A percentile compares a stretch with the other conserved stretches of the same genome.
These are phyloP conservation scores for Bruguiera parviflora DNA, from an alignment of 345 rosid species.

Conservation along the genomic window DNA sequence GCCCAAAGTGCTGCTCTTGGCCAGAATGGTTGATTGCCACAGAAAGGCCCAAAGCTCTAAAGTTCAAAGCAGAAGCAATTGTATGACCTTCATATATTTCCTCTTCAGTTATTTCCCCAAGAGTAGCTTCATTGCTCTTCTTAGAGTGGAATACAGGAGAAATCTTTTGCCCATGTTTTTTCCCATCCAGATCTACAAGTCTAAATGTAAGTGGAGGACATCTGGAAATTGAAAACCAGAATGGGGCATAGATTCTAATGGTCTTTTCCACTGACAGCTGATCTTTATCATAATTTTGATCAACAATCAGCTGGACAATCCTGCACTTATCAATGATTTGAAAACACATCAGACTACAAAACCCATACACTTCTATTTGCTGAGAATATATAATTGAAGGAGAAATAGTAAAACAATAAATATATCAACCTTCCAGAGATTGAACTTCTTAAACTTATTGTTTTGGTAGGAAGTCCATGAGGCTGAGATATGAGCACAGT, in stretches of 20 bases:
- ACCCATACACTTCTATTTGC: slow-evolving; percentile 2
- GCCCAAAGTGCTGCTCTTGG: slow-evolving; percentile 57
- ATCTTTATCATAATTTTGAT: slow-evolving; percentile 72
- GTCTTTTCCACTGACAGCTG: slow-evolving; percentile 49
- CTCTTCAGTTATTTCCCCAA: slow-evolving; percentile 68
- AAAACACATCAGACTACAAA: slow-evolving; percentile 25
- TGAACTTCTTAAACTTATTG: slow-evolving; percentile 74
- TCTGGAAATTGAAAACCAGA: slow-evolving; percentile 80
- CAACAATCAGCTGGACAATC: slow-evolving; percentile 76
- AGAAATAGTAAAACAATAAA: slow-evolving; percentile 6
- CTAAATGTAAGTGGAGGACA: slow-evolving; percentile 76
- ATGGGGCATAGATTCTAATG: slow-evolving; percentile 81
- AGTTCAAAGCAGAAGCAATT: slow-evolving; percentile 89
- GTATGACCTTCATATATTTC: slow-evolving; percentile 82
- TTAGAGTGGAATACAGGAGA: slow-evolving; percentile 51
- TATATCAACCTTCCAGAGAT: slow-evolving; percentile 72
- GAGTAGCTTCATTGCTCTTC: slow-evolving; percentile 35
- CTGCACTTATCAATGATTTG: slow-evolving; percentile 41
- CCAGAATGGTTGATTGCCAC: slow-evolving; percentile 53
- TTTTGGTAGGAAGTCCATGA: slow-evolving; percentile 63
- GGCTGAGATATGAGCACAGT: slow-evolving; percentile 88
- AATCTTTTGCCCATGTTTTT: slow-evolving; percentile 47
- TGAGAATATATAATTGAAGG: background rate
- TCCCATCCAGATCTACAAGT: slow-evolving; percentile 54
- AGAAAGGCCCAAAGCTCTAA: slow-evolving; percentile 60